These are phyloP conservation scores for Diatrype stigma DNA, from an alignment of 2,329 filamentous ascomycete genomes.

Conservation along the genomic window DNA sequence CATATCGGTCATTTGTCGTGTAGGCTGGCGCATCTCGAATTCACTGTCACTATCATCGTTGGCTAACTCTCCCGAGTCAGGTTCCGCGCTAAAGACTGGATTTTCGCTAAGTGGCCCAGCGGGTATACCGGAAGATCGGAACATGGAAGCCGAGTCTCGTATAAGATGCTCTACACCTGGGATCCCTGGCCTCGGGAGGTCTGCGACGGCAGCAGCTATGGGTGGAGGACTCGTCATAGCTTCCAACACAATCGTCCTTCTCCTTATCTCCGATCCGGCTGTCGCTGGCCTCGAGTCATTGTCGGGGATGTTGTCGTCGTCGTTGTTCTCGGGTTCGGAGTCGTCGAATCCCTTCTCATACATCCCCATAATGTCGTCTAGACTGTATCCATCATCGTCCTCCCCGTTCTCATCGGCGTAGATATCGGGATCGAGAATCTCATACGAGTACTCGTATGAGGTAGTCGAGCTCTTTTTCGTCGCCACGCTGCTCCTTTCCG, in stretches of 20 bases:
- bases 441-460: no score
- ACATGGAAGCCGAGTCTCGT: constrained; percentile 37
- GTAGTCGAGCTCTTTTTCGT: constrained; percentile 75
- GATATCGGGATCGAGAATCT: no score
- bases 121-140: constrained; percentile 29
- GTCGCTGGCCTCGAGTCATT: constrained; percentile 35
- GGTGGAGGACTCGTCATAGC: constrained; percentile 34
- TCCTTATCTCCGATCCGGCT: constrained; percentile 33
- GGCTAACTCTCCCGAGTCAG: constrained; percentile 44
- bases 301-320: constrained; percentile 34
- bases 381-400: constrained; percentile 51
- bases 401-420: constrained; percentile 24
- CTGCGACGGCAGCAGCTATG: constrained; percentile 16
- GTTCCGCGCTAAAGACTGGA: constrained; percentile 28
- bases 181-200: no score
- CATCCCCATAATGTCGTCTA: constrained; percentile 68
- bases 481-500: constrained; percentile 76
- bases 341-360: constrained; percentile 61
- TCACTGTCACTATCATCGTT: constrained; percentile 6
- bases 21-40: constrained; percentile 12
- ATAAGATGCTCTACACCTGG: constrained; percentile 14
- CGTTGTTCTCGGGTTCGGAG: constrained; percentile 40
- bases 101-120: constrained; percentile 11
- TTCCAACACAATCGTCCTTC: constrained; percentile 35
- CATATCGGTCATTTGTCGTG: constrained; percentile 24